Evolutionary conservation across 225 moss, liverwort and hornwort genomes (phyloP).

Genomic region (Takakia lepidozioides): DNA sequence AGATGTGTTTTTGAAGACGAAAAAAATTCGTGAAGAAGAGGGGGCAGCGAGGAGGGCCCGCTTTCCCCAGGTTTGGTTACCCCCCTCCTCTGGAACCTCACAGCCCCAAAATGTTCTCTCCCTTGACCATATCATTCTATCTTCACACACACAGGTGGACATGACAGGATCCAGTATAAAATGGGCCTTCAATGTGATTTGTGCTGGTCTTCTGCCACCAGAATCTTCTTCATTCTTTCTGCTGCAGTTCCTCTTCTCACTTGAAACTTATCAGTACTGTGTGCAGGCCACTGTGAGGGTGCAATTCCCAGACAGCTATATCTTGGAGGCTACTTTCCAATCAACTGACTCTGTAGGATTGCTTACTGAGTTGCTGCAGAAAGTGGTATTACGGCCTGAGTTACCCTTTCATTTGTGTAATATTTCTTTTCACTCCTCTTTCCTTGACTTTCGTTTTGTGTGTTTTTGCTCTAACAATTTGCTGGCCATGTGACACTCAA

Average conservation of each 20-base stretch:
- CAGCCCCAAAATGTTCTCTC: too few relatives aligned
- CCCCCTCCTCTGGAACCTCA: too few relatives aligned
- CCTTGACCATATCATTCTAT: too few relatives aligned
- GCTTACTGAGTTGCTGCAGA: slow-evolving; percentile 67
- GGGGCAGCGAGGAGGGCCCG: slow-evolving; percentile 58
- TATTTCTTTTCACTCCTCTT: slow-evolving; percentile 5
- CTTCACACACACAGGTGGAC: too few relatives aligned
- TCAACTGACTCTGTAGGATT: slow-evolving; percentile 61
- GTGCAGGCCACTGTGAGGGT: slow-evolving; percentile 84
- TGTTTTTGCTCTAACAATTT: neutral
- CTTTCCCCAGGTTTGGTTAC: slow-evolving; percentile 65
- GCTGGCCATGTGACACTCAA: neutral
- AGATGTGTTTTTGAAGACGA: slow-evolving; percentile 77
- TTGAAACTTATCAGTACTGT: too few relatives aligned
- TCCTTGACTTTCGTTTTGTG: neutral
- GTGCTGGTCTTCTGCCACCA: too few relatives aligned
- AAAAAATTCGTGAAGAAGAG: slow-evolving; percentile 78
- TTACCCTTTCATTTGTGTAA: slow-evolving; percentile 69
- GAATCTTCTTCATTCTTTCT: too few relatives aligned
- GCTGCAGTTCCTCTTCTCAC: too few relatives aligned
- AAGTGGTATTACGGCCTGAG: slow-evolving; percentile 54
- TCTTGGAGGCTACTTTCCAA: slow-evolving; percentile 73
- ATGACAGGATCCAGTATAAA: too few relatives aligned
- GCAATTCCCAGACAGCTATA: slow-evolving; percentile 84
- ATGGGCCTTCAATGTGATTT: too few relatives aligned